phyloP scores from a whole-genome alignment of 139 green algal species.

The Pleodorina starrii region DNA sequence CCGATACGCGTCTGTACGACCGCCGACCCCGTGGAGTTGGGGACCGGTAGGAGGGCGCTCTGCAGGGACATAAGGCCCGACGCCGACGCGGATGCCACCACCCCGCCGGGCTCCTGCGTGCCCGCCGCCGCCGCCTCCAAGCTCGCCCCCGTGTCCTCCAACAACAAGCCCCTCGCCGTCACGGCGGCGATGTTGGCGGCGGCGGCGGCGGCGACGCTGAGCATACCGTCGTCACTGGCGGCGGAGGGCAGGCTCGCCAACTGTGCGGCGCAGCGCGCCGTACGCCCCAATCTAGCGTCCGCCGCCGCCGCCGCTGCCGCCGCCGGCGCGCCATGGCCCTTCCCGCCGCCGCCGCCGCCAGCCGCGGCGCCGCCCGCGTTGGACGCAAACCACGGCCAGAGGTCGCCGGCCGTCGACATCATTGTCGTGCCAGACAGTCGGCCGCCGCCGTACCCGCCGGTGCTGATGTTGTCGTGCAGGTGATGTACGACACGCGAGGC shows the following conservation, averaged over 20 bases:
- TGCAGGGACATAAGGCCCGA: neutral
- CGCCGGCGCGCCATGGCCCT: neutral
- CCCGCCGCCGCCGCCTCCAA: neutral
- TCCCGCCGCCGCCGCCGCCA: neutral
- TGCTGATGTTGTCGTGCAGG: neutral
- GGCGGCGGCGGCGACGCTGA: neutral
- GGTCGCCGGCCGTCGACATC: slow-evolving; percentile 1
- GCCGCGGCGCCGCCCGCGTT: neutral
- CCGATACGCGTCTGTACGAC: neutral
- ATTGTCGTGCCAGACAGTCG: neutral
- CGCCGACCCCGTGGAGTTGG: neutral
- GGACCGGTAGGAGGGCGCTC: neutral
- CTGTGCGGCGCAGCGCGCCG: neutral
- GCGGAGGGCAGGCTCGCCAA: neutral
- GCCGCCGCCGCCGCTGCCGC: neutral
- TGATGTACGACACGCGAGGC: neutral
- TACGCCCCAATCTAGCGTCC: neutral
- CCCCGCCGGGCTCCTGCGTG: neutral
- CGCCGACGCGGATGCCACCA: neutral
- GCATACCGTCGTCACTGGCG: neutral
- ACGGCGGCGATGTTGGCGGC: neutral
- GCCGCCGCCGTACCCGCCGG: neutral
- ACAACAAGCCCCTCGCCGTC: neutral
- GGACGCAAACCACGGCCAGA: slow-evolving; percentile 11
- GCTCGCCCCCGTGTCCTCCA: neutral